Conservation (phyloP, 306 rosid species). For the Pyrus communis region DNA sequence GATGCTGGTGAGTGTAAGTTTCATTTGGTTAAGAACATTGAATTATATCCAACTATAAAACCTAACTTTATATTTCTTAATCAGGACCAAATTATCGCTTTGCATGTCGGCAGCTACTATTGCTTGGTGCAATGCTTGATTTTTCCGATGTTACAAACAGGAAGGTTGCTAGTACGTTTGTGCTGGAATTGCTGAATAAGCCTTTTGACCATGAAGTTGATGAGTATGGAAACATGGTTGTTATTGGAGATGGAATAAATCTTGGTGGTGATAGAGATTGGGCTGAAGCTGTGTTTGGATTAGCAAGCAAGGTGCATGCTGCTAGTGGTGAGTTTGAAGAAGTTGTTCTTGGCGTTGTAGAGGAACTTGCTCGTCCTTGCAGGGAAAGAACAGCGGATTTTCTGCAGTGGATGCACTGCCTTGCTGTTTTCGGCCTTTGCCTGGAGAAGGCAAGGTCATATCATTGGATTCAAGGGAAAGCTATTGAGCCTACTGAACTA, state of each 20-base stretch:
- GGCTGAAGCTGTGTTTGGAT: slow-evolving; percentile 71
- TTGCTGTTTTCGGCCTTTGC: slow-evolving; percentile 68
- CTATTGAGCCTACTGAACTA: slow-evolving; percentile 53
- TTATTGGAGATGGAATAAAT: slow-evolving; percentile 86
- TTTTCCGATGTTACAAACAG: slow-evolving; percentile 82
- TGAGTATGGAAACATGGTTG: slow-evolving; percentile 65
- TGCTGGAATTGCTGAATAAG: slow-evolving; percentile 74
- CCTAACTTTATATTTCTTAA: slow-evolving; percentile 8
- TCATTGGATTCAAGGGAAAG: slow-evolving; percentile 49
- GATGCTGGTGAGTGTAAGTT: slow-evolving; percentile 52
- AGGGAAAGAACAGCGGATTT: slow-evolving; percentile 84
- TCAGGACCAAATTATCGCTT: slow-evolving; percentile 74
- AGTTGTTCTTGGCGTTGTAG: slow-evolving; percentile 56
- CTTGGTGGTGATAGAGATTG: slow-evolving; percentile 92
- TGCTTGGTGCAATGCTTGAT: slow-evolving; percentile 84
- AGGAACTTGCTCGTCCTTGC: slow-evolving; percentile 77
- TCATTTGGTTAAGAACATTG: slow-evolving; percentile 9
- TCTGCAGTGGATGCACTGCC: slow-evolving; percentile 89
- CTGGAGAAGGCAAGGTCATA: slow-evolving; percentile 70
- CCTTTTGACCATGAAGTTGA: slow-evolving; percentile 79
- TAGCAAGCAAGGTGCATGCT: slow-evolving; percentile 78
- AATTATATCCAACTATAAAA: not conserved
- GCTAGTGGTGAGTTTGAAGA: slow-evolving; percentile 83
- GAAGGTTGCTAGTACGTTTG: slow-evolving; percentile 65
- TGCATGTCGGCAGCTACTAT: slow-evolving; percentile 77